Percentiles rank a stretch among this genome's conserved stretches.
Evolutionary conservation across 2,329 filamentous ascomycete genomes (phyloP).

Genomic region (Phoma herbarum): DNA sequence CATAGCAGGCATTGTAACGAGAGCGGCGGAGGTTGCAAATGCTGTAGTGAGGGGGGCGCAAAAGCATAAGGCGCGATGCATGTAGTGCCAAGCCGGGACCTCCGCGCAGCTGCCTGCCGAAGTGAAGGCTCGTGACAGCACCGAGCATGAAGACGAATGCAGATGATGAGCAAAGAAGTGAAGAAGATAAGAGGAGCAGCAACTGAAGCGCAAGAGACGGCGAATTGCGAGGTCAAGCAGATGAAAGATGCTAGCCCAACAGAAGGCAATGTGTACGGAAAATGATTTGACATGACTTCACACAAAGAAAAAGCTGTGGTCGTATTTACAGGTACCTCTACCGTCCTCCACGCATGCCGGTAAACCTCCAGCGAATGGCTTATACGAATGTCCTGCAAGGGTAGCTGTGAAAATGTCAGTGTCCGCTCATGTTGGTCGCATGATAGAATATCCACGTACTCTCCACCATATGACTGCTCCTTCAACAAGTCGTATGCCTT

Average conservation of each 20-base stretch:
- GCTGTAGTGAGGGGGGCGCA: constrained; percentile 7
- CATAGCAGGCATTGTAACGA: constrained; percentile 23
- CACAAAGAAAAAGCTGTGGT: constrained; percentile 25
- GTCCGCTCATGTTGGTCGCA: neutral
- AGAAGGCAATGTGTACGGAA: constrained; percentile 1
- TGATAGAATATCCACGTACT: constrained; percentile 42
- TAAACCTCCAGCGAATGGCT: constrained; percentile 6
- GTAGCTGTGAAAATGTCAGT: constrained; percentile 46
- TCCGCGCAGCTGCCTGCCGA: constrained; percentile 18
- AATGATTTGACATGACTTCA: constrained; percentile 12
- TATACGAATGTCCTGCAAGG: constrained; percentile 57
- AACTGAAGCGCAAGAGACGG: neutral
- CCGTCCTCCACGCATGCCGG: constrained; percentile 21
- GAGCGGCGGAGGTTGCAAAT: too few species aligned
- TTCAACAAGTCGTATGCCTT: constrained; percentile 74
- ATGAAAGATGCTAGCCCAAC: neutral
- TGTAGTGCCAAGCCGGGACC: constrained; percentile 28
- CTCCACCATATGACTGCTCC: constrained; percentile 71
- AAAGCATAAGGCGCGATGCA: constrained; percentile 26
- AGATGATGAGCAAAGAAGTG: too few species aligned
- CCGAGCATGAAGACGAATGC: neutral
- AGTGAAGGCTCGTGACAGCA: constrained; percentile 5
- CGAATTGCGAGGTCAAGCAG: neutral
- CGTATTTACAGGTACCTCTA: constrained; percentile 43
- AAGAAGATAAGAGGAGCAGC: neutral